Conservation (phyloP, 2,329 filamentous ascomycete genomes). For the Aspergillus floridensis region DNA sequence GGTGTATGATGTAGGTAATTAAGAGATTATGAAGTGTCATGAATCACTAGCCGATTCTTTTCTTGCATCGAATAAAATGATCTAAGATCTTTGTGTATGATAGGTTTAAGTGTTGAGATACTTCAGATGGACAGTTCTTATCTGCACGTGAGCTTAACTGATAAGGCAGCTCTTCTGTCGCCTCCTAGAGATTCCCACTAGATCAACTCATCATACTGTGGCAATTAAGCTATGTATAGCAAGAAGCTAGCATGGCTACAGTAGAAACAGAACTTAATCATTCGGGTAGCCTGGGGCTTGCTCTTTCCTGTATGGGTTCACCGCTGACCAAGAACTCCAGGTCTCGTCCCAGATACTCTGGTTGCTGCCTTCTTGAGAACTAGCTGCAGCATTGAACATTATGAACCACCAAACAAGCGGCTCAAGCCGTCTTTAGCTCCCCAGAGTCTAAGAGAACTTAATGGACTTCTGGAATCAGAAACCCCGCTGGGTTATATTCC, state of each 20-base stretch:
- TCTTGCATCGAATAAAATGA: background rate
- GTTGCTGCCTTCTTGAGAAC: slow-evolving; percentile 22
- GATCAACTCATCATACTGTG: background rate
- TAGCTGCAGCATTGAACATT: slow-evolving; percentile 8
- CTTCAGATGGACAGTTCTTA: slow-evolving; percentile 4
- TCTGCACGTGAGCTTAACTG: slow-evolving; percentile 18
- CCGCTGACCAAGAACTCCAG: slow-evolving; percentile 12
- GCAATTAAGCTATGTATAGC: background rate
- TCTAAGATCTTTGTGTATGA: too few species aligned
- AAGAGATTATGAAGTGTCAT: background rate
- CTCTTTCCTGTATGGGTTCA: background rate
- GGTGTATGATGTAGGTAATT: slow-evolving; percentile 15
- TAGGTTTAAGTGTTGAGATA: too few species aligned
- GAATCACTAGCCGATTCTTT: background rate
- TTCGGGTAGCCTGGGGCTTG: slow-evolving; percentile 10
- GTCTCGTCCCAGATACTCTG: slow-evolving; percentile 22
- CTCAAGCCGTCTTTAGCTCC: slow-evolving; percentile 26
- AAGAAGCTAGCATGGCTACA: slow-evolving; percentile 17
- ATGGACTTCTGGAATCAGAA: slow-evolving; percentile 17
- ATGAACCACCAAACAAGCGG: slow-evolving; percentile 31
- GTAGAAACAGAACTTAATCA: slow-evolving; percentile 12
- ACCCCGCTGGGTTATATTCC: slow-evolving; percentile 33
- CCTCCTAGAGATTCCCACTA: background rate
- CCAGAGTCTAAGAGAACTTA: slow-evolving; percentile 18
- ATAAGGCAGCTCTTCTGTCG: slow-evolving; percentile 9